A percentile compares a stretch with the other conserved stretches of the same genome.
Conservation (phyloP, 2,329 filamentous ascomycete species). For the Ophiostoma tasmaniense region DNA sequence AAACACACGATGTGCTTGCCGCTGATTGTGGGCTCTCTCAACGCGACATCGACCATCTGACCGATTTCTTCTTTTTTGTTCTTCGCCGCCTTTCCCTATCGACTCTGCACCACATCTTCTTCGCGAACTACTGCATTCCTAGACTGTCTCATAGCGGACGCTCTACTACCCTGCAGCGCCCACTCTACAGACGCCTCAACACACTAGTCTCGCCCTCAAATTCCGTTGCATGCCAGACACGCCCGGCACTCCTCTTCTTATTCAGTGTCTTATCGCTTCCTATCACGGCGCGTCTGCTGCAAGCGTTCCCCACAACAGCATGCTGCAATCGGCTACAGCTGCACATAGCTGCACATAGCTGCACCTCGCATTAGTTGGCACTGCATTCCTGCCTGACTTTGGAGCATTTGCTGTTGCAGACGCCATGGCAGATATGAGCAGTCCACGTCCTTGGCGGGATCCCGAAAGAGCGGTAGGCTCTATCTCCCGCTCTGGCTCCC, state of each 20-base stretch:
- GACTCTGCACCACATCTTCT: background rate
- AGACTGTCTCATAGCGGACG: background rate
- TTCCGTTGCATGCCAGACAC: slow-evolving; percentile 11
- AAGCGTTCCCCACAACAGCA: slow-evolving; percentile 9
- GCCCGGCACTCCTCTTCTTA: background rate
- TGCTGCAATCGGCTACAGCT: slow-evolving; percentile 9
- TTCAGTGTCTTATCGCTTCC: background rate
- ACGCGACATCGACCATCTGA: slow-evolving; percentile 1
- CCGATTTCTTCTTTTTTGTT: background rate
- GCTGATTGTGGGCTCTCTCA: background rate
- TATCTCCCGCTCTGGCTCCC: background rate
- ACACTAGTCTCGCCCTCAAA: slow-evolving; percentile 4
- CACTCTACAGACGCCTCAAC: background rate
- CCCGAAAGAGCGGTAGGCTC: slow-evolving; percentile 2
- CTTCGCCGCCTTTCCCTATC: background rate
- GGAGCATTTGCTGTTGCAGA: background rate
- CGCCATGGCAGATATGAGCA: slow-evolving; percentile 15
- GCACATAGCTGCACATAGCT: slow-evolving; percentile 1
- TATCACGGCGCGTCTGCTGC: background rate
- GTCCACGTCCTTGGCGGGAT: slow-evolving; percentile 6
- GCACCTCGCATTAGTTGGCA: background rate
- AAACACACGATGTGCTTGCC: slow-evolving; percentile 7
- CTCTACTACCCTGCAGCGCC: background rate
- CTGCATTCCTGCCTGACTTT: slow-evolving; percentile 14
- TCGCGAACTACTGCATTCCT: background rate